Evolutionary conservation across 1,284 basidiomycete species (phyloP), one percentile per base, ranked within the genome.

Genomic region (Filobasidium uniguttulatum): DNA sequence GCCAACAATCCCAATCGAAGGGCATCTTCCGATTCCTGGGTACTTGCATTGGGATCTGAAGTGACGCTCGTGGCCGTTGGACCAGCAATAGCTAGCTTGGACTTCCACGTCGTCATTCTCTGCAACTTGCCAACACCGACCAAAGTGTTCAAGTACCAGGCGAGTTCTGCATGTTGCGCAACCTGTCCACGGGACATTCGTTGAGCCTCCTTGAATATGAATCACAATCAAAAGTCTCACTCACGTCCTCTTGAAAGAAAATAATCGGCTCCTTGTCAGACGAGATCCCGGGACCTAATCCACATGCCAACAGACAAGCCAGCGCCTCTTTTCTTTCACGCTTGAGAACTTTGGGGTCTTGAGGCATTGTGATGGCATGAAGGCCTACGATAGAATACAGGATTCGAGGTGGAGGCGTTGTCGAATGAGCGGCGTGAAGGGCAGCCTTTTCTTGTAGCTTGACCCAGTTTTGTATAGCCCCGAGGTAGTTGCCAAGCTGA

Each of bases 21-120:
- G 51, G 83, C 69, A 0, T 80, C 81, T 54, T 93, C 88, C 60
- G 87, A 81, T 56, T 87, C 81, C 3, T 38, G 25, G 56, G 82
- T 79, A 41, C 79, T 77, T 49, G 77, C 79, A 2, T 82, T 79
- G 59, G 88, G 85, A 35, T 81, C 75, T 26, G 15, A 14, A 28
- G 9, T 29, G n/a, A n/a, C n/a, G n/a, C n/a, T n/a, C n/a, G n/a
- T 3, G 80, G 77, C 3, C 78, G 76, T 3, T 12, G 19, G 12
- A 25, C 8, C 7, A 14, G 36, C 15, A 34, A 46, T 36, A n/a
- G 49, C 12, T 9, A 55, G 34, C 19, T 55, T 55, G 8, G 53
- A 55, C 53, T 93, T 96, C 89, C 89, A 96, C 0, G 88, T 91
- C 2, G 89, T 94, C 89, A 94, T 93, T 35, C 89, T 72, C 33